These are phyloP conservation scores for Emmonsia crescens DNA, from an alignment of 2,329 filamentous ascomycete species.

Conservation along the genomic window DNA sequence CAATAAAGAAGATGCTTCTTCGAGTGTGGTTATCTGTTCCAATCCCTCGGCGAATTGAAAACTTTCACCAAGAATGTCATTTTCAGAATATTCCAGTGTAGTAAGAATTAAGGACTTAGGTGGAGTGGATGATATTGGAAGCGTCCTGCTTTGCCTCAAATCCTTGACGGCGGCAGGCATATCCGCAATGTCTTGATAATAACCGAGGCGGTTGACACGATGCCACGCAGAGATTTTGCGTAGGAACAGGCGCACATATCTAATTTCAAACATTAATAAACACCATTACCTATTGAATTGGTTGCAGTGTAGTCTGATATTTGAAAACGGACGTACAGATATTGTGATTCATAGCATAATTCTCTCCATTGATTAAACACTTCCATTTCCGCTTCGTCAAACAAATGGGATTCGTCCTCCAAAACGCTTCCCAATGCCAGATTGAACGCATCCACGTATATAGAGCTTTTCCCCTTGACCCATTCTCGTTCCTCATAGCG, in stretches of 20 bases:
- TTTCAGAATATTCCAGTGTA: constrained; percentile 39
- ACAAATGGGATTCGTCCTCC: constrained; percentile 78
- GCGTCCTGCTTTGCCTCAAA: constrained; percentile 47
- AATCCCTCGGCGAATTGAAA: constrained; percentile 78
- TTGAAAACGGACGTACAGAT: constrained; percentile 51
- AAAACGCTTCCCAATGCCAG: constrained; percentile 81
- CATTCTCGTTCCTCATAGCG: constrained; percentile 43
- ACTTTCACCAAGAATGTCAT: constrained; percentile 39
- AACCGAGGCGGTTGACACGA: constrained; percentile 63
- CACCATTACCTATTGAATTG: background rate
- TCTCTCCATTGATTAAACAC: constrained; percentile 67
- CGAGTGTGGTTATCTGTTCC: constrained; percentile 62
- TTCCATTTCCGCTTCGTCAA: constrained; percentile 63
- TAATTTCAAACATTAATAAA: constrained; percentile 25
- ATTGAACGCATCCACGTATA: constrained; percentile 97
- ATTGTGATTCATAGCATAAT: constrained; percentile 76
- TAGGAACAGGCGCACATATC: constrained; percentile 85
- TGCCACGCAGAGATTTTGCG: constrained; percentile 90
- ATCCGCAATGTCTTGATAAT: constrained; percentile 73
- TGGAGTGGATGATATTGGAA: constrained; percentile 41
- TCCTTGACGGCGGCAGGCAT: constrained; percentile 53
- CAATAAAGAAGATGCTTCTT: constrained; percentile 73
- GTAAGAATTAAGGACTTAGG: constrained; percentile 29
- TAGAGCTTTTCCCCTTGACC: constrained; percentile 69
- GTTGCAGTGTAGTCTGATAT: background rate